These are phyloP conservation scores for Gaeumannomyces tritici DNA, from an alignment of 2,329 filamentous ascomycete species.

Conservation along the genomic window DNA sequence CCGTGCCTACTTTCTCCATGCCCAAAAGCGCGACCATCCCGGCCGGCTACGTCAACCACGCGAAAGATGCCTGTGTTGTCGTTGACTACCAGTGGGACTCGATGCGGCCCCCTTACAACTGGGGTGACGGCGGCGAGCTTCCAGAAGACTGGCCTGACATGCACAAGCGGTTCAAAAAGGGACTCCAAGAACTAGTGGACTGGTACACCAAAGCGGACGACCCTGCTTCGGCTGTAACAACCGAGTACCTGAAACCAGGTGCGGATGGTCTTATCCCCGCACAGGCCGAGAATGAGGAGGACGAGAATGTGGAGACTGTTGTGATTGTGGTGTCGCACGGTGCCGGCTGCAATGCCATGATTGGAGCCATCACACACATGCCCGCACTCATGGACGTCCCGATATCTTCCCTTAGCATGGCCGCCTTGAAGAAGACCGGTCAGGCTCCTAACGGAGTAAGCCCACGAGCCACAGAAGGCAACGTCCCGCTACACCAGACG, in stretches of 20 bases:
- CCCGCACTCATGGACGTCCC: slow-evolving; percentile 85
- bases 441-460: slow-evolving; percentile 7
- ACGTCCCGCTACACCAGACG: slow-evolving; percentile 43
- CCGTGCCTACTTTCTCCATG: slow-evolving; percentile 73
- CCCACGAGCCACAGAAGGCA: slow-evolving; percentile 13
- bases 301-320: slow-evolving; percentile 63
- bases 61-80: slow-evolving; percentile 72
- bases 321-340: slow-evolving; percentile 88
- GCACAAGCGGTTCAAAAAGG: slow-evolving; percentile 81
- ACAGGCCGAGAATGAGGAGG: slow-evolving; percentile 25
- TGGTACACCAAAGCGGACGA: slow-evolving; percentile 63
- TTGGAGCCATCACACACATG: slow-evolving; percentile 84
- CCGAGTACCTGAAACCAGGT: slow-evolving; percentile 5
- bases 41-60: slow-evolving; percentile 79
- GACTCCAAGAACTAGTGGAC: slow-evolving; percentile 66
- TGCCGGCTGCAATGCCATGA: slow-evolving; percentile 89
- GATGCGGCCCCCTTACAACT: slow-evolving; percentile 65
- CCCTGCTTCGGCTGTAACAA: slow-evolving; percentile 38
- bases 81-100: slow-evolving; percentile 98
- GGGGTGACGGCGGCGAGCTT: slow-evolving; percentile 80
- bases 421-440: slow-evolving; percentile 22
- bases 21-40: slow-evolving; percentile 76
- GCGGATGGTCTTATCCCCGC: background rate
- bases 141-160: slow-evolving; percentile 94
- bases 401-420: slow-evolving; percentile 87